Conservation (phyloP, 805 yeast genomes). For the Candida fluviatilis region DNA sequence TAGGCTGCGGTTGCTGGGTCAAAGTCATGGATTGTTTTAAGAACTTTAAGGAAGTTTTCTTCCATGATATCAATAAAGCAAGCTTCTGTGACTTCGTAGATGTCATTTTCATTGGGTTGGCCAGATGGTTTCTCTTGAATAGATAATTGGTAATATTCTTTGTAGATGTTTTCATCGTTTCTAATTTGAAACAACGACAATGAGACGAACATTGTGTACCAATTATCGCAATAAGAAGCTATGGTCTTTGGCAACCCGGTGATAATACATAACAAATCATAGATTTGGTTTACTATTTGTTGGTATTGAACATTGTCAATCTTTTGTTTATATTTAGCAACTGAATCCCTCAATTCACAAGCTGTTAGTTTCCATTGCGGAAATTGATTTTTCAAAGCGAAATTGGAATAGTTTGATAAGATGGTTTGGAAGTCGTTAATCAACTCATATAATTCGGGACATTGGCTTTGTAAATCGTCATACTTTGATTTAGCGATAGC, state of each 20-base stretch:
- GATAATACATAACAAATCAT: slow-evolving; percentile 39
- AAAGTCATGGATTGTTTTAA: slow-evolving; percentile 55
- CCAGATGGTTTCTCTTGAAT: slow-evolving; percentile 29
- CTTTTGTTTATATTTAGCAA: slow-evolving; percentile 19
- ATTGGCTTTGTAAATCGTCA: slow-evolving; percentile 29
- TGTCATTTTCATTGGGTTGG: slow-evolving; percentile 26
- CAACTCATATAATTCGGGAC: slow-evolving; percentile 29
- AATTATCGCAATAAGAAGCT: slow-evolving; percentile 46
- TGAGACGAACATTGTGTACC: slow-evolving; percentile 66
- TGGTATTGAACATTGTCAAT: slow-evolving; percentile 21
- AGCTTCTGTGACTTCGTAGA: slow-evolving; percentile 28
- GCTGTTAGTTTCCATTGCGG: slow-evolving; percentile 47
- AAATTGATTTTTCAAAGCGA: slow-evolving; percentile 38
- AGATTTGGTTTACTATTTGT: slow-evolving; percentile 31
- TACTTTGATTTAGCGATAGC: slow-evolving; percentile 44
- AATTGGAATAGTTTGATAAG: slow-evolving; percentile 38
- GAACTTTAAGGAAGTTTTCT: slow-evolving; percentile 52
- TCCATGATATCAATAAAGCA: slow-evolving; percentile 53
- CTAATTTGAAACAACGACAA: slow-evolving; percentile 55
- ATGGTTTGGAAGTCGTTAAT: slow-evolving; percentile 40
- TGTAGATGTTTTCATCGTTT: slow-evolving; percentile 34
- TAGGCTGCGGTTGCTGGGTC: slow-evolving; percentile 64
- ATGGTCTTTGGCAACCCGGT: slow-evolving; percentile 51
- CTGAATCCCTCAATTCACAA: slow-evolving; percentile 46
- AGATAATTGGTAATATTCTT: slow-evolving; percentile 31